A percentile compares a stretch with the other conserved stretches of the same genome.
Evolutionary conservation across 257 asterid species (phyloP).

Genomic region (Linaria vulgaris): DNA sequence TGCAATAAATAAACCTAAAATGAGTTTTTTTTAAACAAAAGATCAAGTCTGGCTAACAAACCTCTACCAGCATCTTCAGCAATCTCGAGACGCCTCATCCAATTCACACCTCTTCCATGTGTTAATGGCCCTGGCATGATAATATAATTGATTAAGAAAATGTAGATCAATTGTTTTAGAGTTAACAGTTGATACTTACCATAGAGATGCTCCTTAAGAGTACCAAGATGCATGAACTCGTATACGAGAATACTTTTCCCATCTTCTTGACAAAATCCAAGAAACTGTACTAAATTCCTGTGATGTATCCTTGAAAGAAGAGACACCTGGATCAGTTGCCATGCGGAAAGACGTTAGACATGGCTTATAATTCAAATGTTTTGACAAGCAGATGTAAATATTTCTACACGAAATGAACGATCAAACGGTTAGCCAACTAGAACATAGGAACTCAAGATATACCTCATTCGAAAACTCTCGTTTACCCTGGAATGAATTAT

Average conservation of each 20-base stretch:
- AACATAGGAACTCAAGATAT: constrained; percentile 15
- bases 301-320: constrained; percentile 99
- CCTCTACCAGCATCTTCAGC: constrained; percentile 99
- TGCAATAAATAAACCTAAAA: constrained; percentile 22
- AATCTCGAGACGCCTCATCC: constrained; percentile 95
- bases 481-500: constrained; percentile 90
- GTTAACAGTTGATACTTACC: constrained; percentile 36
- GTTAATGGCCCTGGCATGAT: constrained; percentile 57
- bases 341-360: background rate
- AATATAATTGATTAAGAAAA: constrained; percentile 14
- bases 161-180: background rate
- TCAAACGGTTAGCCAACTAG: constrained; percentile 1
- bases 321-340: constrained; percentile 62
- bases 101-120: constrained; percentile 65
- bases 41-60: constrained; percentile 32
- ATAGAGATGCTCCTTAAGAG: constrained; percentile 90
- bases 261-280: constrained; percentile 96
- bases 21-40: constrained; percentile 12
- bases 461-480: constrained; percentile 97
- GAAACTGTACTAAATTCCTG: constrained; percentile 89
- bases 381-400: background rate
- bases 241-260: constrained; percentile 86
- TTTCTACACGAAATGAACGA: constrained; percentile 3
- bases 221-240: constrained; percentile 97
- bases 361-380: background rate